Percentiles rank a stretch among this genome's conserved stretches.
phyloP scores from a whole-genome alignment of 2,329 filamentous ascomycete species.

The Diaporthe citriasiana region DNA sequence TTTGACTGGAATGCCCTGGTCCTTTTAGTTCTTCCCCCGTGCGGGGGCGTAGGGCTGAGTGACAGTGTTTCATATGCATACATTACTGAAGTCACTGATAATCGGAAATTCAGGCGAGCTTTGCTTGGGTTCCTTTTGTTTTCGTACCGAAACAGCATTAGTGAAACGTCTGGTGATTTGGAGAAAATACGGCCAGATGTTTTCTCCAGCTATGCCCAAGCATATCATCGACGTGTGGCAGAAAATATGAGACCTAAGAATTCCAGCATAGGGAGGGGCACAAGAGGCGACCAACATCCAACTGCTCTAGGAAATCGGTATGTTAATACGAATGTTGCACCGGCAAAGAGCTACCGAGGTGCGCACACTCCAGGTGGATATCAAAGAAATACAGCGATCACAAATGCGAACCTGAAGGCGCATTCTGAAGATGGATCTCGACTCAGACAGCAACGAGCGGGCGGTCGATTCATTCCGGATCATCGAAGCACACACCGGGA shows the following conservation, averaged over 20 bases:
- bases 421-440: background rate
- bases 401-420: background rate
- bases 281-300: background rate
- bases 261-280: background rate
- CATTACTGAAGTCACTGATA: slow-evolving; percentile 14
- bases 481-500: background rate
- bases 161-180: background rate
- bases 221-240: background rate
- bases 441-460: background rate
- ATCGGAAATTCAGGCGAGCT: slow-evolving; percentile 8
- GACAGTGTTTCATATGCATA: slow-evolving; percentile 12
- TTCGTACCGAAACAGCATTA: background rate
- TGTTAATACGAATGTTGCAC: background rate
- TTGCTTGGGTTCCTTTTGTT: slow-evolving; percentile 14
- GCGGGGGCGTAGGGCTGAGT: background rate
- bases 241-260: background rate
- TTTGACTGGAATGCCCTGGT: slow-evolving; percentile 16
- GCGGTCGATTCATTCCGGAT: background rate
- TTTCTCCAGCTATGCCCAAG: background rate
- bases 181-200: background rate
- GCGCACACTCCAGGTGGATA: background rate
- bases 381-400: background rate
- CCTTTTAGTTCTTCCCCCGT: background rate
- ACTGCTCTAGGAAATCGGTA: background rate
- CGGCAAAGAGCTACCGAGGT: background rate